phyloP scores from a whole-genome alignment of 202 grass and related monocot genomes.

The Eragrostis tef region DNA sequence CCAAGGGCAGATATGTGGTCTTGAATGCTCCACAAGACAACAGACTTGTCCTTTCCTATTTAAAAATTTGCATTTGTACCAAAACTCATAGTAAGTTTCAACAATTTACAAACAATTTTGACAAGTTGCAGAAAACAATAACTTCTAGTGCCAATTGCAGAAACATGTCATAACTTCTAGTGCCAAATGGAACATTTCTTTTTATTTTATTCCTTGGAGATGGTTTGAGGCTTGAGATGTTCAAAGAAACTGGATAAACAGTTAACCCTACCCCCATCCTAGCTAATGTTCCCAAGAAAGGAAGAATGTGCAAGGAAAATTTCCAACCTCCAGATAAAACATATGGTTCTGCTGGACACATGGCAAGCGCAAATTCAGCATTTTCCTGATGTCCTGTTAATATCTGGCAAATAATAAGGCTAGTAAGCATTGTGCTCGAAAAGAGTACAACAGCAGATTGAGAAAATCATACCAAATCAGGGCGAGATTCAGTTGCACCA shows the following conservation, averaged over 20 bases:
- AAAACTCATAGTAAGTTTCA: not conserved
- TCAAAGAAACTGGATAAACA: not conserved
- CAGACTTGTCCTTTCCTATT: conserved; percentile 90
- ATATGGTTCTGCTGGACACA: conserved; percentile 89
- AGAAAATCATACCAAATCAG: conserved; percentile 71
- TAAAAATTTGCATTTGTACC: conserved; percentile 25
- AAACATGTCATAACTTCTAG: not conserved
- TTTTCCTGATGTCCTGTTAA: conserved; percentile 86
- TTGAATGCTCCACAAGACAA: conserved; percentile 92
- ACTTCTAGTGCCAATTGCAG: not conserved
- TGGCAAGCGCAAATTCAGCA: conserved; percentile 89
- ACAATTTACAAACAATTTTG: not conserved
- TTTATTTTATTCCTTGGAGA: not conserved
- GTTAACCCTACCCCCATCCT: not conserved
- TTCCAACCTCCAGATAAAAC: conserved; percentile 89
- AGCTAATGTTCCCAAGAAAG: no score
- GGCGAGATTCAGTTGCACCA: conserved; percentile 71
- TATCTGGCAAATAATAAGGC: conserved; percentile 60
- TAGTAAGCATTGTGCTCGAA: conserved; percentile 33
- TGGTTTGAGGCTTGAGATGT: not conserved
- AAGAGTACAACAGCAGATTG: not conserved
- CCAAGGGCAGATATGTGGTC: conserved; percentile 77
- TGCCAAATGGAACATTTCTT: conserved; percentile 2
- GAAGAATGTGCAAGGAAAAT: not conserved
- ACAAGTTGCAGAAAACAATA: not conserved